Evolutionary conservation across 2,329 filamentous ascomycete species (phyloP), one percentile per base, ranked within the genome.

Genomic region (Penicillium glabrum): DNA sequence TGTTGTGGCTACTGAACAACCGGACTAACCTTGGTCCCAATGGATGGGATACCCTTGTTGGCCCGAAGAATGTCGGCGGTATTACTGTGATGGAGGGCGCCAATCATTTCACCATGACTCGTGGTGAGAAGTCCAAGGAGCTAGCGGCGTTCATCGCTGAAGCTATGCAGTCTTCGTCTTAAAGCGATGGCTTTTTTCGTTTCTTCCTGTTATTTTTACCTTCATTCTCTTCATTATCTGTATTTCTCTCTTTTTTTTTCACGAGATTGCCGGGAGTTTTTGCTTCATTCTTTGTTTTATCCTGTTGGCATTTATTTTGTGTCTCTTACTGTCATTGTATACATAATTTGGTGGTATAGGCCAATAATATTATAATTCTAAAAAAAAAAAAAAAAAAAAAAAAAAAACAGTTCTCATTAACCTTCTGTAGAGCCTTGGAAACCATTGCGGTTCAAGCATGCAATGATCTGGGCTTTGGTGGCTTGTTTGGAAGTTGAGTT

Each of bases 1-100:
- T 82, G 79, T 72, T 75, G 48, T 82, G 78, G 75, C 62, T 82
- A 51, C 66, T 80, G 46, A 77, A 80, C 56, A 76, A 79, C 60
- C 72, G 79, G 41, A 77, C 70, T 13, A 77, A 82, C 48, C 76
- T 81, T 53, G 77, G 78, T 2, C 72, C 76, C 2, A 79, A 79
- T 59, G 76, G 77, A 24, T 82, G 79, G 79, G 75, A 79, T 55
- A 72, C 71, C 7, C 68, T 82, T 27, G 71, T 82, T 29, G 73
- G 72, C 5, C 57, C 67, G 3, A 66, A 74, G 46, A 73, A 77
- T 50, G 62, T 74, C 1, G 69, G 69, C 9, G 61, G 65, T 0
- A 73, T 74, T 37, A 69, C 69, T 3, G 54, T 71, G 14, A 67
- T 74, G 56, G 61, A 72, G 39, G 69, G 60, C 24, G 71, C 69